Evolutionary conservation across 2,329 filamentous ascomycete genomes (phyloP).

Genomic region (Hymenoscyphus fructigenus): DNA sequence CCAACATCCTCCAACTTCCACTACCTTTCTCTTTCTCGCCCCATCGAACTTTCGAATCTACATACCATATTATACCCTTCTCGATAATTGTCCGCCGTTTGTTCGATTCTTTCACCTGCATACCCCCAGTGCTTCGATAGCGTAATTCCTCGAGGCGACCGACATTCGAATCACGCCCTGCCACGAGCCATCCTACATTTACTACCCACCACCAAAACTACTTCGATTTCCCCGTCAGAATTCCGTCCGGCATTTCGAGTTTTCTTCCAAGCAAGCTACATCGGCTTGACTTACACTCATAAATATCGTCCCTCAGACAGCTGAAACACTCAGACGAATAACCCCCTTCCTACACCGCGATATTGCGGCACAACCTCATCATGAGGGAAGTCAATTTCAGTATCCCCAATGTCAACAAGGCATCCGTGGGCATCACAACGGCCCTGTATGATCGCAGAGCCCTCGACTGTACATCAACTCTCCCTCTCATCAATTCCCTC

Average conservation of each 20-base stretch:
- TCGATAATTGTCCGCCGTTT: constrained; percentile 21
- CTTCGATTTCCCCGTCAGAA: not conserved
- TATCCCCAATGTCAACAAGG: constrained; percentile 99
- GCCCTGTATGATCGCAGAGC: constrained; percentile 96
- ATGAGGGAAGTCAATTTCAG: constrained; percentile 99
- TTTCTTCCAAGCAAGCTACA: constrained; percentile 21
- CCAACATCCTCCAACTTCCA: constrained; percentile 9
- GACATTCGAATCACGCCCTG: constrained; percentile 25
- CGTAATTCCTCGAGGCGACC: constrained; percentile 21
- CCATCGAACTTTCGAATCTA: constrained; percentile 23
- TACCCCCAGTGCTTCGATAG: constrained; percentile 14
- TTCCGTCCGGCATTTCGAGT: not conserved
- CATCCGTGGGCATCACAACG: constrained; percentile 96
- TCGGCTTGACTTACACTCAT: constrained; percentile 16
- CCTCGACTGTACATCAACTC: constrained; percentile 95
- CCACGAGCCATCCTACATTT: constrained; percentile 16
- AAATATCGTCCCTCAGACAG: constrained; percentile 18
- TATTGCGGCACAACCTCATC: constrained; percentile 44
- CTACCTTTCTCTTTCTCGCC: not conserved
- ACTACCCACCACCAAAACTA: constrained; percentile 22
- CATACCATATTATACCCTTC: constrained; percentile 14
- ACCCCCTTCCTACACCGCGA: constrained; percentile 22
- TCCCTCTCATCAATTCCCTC: constrained; percentile 97
- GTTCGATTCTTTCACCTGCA: constrained; percentile 24
- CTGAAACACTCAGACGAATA: constrained; percentile 23